Evolutionary conservation across 2,329 filamentous ascomycete species (phyloP), one percentile per base, ranked within the genome.

Genomic region (Hirsutella rhossiliensis): DNA sequence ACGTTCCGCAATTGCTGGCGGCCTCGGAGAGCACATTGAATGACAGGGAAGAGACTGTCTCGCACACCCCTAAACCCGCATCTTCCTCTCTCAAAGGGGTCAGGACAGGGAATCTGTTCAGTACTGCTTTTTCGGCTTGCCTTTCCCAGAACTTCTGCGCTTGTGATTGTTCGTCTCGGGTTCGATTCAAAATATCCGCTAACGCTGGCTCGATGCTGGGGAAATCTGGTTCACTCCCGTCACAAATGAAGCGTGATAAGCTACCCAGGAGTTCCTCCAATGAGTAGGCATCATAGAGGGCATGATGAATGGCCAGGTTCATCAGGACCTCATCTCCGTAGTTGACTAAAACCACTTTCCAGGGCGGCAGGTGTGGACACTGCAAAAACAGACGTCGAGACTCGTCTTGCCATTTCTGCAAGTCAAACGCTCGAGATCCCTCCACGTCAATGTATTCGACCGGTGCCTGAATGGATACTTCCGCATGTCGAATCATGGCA

Each of bases 251-350:
- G 1, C 40, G 41, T 1, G 54, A 50, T 12, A 94, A 66, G 51
- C 83, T 76, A 0, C 66, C 55, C 2, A 95, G 62, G 1, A 96
- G 71, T 1, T 69, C 55, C 4, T 75, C 67, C 11, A 96, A 64
- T 9, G 87, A 88, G 36, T 78, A 71, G 0, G 87, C 89, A 64
- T 96, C 89, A 51, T 94, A 96, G 0, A 96, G 66, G 1, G 85
- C 84, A 62, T 96, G 89, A 49, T 94, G 83, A 3, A 87, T 69
- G 2, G 67, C 57, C 4, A 79, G 49, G 40, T 72, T 64, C 61
- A 74, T 69, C 3, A 41, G 52, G 5, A 48, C 31, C 1, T 43
- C 38, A 0, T 48, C 41, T 0, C 54, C 44, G 1, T 48, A 38
- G 3, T 66, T 50, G 0, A 71, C 56, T 1, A 87, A 40, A 0